phyloP scores from a whole-genome alignment of 805 yeast genomes.

The Candida glaebosa region DNA sequence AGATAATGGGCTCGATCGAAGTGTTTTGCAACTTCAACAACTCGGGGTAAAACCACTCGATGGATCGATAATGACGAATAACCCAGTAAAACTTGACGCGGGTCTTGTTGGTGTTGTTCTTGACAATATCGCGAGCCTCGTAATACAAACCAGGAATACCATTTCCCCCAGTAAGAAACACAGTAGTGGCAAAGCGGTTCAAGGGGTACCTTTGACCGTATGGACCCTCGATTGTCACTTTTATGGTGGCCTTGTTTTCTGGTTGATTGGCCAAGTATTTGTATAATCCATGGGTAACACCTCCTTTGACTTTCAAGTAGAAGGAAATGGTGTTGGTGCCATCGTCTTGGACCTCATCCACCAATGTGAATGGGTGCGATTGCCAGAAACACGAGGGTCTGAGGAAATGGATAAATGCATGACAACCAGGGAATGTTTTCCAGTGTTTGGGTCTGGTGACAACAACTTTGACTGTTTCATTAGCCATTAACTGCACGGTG shows the following conservation, averaged over 20 bases:
- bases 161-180: slow-evolving; percentile 37
- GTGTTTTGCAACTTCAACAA: slow-evolving; percentile 29
- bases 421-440: slow-evolving; percentile 39
- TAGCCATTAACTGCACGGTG: slow-evolving; percentile 31
- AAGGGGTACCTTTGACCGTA: slow-evolving; percentile 33
- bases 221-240: slow-evolving; percentile 40
- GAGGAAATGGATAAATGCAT: slow-evolving; percentile 37
- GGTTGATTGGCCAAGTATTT: slow-evolving; percentile 23
- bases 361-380: slow-evolving; percentile 44
- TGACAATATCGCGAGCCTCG: slow-evolving; percentile 26
- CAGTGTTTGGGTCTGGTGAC: slow-evolving; percentile 46
- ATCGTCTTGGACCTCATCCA: slow-evolving; percentile 14
- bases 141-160: slow-evolving; percentile 40
- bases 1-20: slow-evolving; percentile 35
- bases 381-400: slow-evolving; percentile 42
- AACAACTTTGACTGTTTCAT: slow-evolving; percentile 39
- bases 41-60: slow-evolving; percentile 40
- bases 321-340: slow-evolving; percentile 43
- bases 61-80: slow-evolving; percentile 35
- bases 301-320: slow-evolving; percentile 49
- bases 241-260: slow-evolving; percentile 19
- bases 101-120: slow-evolving; percentile 9
- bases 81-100: slow-evolving; percentile 35
- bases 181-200: slow-evolving; percentile 25
- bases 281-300: slow-evolving; percentile 42